Evolutionary conservation across 345 rosid genomes (phyloP), one percentile per base, ranked within the genome.

Genomic region (Melaleuca alternifolia): DNA sequence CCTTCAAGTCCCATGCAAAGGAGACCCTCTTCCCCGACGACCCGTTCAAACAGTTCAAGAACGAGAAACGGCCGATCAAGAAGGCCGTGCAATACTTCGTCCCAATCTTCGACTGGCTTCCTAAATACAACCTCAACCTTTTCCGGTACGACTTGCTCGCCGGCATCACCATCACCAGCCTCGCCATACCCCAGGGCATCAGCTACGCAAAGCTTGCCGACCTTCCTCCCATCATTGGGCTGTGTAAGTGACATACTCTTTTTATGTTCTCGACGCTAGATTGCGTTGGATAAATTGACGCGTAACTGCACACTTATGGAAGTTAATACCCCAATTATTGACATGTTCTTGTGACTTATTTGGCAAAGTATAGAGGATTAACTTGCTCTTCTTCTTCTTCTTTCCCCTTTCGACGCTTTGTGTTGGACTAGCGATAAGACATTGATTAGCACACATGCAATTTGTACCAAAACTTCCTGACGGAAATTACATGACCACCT

Each of bases 121-220:
- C 98, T 2, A 91, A 89, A 9, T 96, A 97, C 77, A 87, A 92
- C 86, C 16, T 96, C 4, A 85, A 57, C 14, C 81, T 89, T 56
- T 85, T 97, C 33, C 86, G 88, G 44, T 95, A 89, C 24, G 99
- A 97, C 86, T 28, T 97, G 12, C 96, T 97, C 12, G 98, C 99
- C 6, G 99, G 99, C 2, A 92, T 97, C 90, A 97, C 98, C 89
- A 96, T 97, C 56, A 93, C 98, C 85, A 92, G 94, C 87, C 96
- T 97, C 28, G 98, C 99, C 28, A 95, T 97, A 75, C 99, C 99
- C 83, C 98, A 97, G 84, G 99, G 99, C 23, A 97, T 96, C 87
- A 97, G 99, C 86, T 97, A 97, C 84, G 99, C 98, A 21, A 97
- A 94, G 89, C 99, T 97, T 76, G 98, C 93, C 18, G 52, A 87